Base-by-base conservation (phyloP, 306 rosid species). In the Cicer yamashitae region DNA sequence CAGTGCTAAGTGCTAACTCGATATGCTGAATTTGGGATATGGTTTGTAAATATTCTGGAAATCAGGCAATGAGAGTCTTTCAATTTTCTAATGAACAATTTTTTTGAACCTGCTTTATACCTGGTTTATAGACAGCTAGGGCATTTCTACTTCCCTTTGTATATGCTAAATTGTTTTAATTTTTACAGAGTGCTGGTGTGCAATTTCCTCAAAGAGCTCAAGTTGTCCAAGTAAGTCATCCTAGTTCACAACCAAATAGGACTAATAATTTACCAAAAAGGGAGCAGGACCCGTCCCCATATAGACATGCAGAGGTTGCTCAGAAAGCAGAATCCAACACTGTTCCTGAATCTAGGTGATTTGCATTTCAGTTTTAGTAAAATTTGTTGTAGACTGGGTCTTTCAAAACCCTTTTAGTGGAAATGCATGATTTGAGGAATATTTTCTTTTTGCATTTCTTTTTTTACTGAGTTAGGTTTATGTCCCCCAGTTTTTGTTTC, bases 281-380 rank as follows among this genome's bases (percentile, higher is more conserved):
- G 67, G 94, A 88, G 79, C 76, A 46, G 67, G 78, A 75, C 69
- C 46, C 81, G 50, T 75, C 86, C 37, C 37, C 37, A 30, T 30
- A 30, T 78, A 77, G 87, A 67, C 78, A 67, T 77, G 93, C 83
- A 81, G 47, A 12, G 51, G 85, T 54, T 87, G 71, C 88, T 73
- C 81, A 45, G 41, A 79, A 70, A 69, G 88, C 80, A 17, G 94
- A 93, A 70, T 51, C 90, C 58, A 83, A 81, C 53, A 60, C 70
- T 34, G 86, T 84, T 80, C 89, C 96, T 13, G 97, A 91, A 79
- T 90, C 97, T 62, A 90, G 97, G 98, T 94, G 86, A 84, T 64
- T 43, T 71, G 70, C 70, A 43, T 59, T 80, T 73, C 18, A 12
- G 48, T 81, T 82, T 82, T 47, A 8, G 43, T 65, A 38, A 57